These are phyloP conservation scores for Dothistroma pini DNA, from an alignment of 2,329 filamentous ascomycete species.

Conservation along the genomic window DNA sequence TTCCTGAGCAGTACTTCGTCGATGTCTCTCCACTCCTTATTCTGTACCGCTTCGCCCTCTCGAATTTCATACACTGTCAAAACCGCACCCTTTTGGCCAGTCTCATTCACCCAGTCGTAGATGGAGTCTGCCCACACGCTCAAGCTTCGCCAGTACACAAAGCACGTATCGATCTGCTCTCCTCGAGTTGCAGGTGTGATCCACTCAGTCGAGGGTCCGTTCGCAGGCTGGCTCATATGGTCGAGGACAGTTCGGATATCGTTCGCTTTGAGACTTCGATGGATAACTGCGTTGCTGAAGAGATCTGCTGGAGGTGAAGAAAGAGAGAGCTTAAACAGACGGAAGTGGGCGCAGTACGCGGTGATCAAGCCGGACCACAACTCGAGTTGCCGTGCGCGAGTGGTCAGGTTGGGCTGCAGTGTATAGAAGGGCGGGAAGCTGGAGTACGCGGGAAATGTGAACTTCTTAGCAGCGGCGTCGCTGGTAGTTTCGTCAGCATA, in stretches of 20 bases:
- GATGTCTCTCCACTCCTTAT: constrained; percentile 49
- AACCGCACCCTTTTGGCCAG: constrained; percentile 82
- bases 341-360: constrained; percentile 74
- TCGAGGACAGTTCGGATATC: constrained; percentile 54
- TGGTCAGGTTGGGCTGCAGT: constrained; percentile 69
- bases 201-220: constrained; percentile 60
- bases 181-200: constrained; percentile 39
- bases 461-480: constrained; percentile 19
- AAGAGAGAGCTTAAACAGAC: constrained; percentile 70
- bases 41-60: constrained; percentile 75
- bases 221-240: constrained; percentile 53
- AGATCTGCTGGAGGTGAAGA: constrained; percentile 49
- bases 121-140: constrained; percentile 86
- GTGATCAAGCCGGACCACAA: constrained; percentile 88
- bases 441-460: constrained; percentile 53
- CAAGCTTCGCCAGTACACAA: constrained; percentile 79
- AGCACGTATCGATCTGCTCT: constrained; percentile 56
- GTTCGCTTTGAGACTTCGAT: constrained; percentile 47
- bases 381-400: constrained; percentile 68
- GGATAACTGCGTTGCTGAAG: constrained; percentile 49
- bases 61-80: constrained; percentile 89
- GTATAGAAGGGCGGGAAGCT: constrained; percentile 84
- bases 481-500: neutral
- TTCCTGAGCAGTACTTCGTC: constrained; percentile 76
- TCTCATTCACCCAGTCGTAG: constrained; percentile 76